Base-by-base conservation (phyloP, 2,329 filamentous ascomycete genomes). In the Venturia nashicola region DNA sequence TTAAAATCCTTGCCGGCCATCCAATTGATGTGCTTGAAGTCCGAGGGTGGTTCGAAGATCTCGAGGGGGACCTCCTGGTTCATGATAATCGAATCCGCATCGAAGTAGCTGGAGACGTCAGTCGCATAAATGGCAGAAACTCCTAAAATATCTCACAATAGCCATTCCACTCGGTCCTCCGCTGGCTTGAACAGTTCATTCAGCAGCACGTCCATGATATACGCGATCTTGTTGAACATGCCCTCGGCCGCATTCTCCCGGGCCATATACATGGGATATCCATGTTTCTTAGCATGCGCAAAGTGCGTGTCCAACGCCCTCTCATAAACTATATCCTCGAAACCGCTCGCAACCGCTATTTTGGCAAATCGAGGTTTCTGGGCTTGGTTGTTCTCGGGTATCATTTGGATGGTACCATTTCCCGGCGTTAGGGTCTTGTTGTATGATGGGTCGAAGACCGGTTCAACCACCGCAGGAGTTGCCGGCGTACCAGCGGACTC, bases 1-100 rank as follows among this genome's bases (percentile, higher is more conserved):
- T 71, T 71, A 65, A 69, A 70, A 65, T 75, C 72, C 63, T 72
- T 69, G 14, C 67, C 67, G 18, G 71, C 67, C 7, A 75, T 61
- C 6, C 74, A 62, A 61, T 75, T 71, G 59, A 73, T 66, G 61
- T 74, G 65, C 11, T 66, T 39, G 34, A 71, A 67, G 27, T 69
- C 61, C 4, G 69, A 65, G 0, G 73, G 73, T 7, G 73, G 72
- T 20, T 74, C 68, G 65, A 75, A 75, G 23, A 68, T 67, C 39
- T 73, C 71, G 27, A 72, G 66, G 3, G 70, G 70, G n/a, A 75
- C 69, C 18, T 72, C 67, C 1, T 69, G 67, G 65, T 75, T 75
- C 65, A 75, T 69, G 36, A 75, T 64, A 8, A 74, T 68, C 0
- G 71, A 69, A 55, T 75, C 73, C 54, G 68, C 69, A 61, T 75